Percentiles rank a stretch among this genome's conserved stretches.
Conservation (phyloP, 2,329 filamentous ascomycete species). For the Orbilia brochopaga region DNA sequence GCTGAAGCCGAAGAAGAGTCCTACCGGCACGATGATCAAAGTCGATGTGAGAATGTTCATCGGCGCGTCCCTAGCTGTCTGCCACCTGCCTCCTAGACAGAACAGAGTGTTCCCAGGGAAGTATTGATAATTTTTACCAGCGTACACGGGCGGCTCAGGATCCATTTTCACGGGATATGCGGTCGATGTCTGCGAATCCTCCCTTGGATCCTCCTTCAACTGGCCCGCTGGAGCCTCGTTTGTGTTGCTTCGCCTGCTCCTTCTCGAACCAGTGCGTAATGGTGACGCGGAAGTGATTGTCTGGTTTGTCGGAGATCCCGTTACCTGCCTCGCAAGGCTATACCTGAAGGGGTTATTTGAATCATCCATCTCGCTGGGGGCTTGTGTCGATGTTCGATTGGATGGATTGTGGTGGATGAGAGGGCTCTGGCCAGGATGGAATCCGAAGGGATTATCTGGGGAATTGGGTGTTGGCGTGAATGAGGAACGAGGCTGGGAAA, state of each 20-base stretch:
- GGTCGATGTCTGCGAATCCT: conserved; percentile 36
- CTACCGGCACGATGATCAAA: conserved; percentile 76
- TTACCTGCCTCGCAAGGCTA: conserved; percentile 35
- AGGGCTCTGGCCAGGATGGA: conserved; percentile 17
- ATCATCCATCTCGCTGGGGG: conserved; percentile 45
- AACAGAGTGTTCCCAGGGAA: conserved; percentile 94
- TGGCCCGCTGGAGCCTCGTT: conserved; percentile 21
- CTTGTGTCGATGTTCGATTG: conserved; percentile 40
- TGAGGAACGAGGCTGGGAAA: conserved; percentile 28
- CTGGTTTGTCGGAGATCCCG: conserved; percentile 52
- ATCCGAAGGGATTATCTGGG: conserved; percentile 37
- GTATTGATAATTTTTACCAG: conserved; percentile 82
- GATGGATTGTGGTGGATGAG: conserved; percentile 45
- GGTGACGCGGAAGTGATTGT: conserved; percentile 53
- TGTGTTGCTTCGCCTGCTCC: conserved; percentile 55
- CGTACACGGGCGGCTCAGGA: conserved; percentile 22
- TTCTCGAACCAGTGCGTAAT: conserved; percentile 57
- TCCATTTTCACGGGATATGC: conserved; percentile 20
- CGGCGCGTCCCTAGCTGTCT: conserved; percentile 85
- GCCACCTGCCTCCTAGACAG: conserved; percentile 80
- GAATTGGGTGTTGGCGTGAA: conserved; percentile 30
- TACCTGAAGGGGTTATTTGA: conserved; percentile 38
- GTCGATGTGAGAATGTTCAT: conserved; percentile 87
- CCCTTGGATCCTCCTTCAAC: conserved; percentile 33
- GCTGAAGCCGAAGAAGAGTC: conserved; percentile 75